Percentiles rank a stretch among this genome's conserved stretches.
Conservation (phyloP, 768 basidiomycete species). For the Trametes sanguinea region DNA sequence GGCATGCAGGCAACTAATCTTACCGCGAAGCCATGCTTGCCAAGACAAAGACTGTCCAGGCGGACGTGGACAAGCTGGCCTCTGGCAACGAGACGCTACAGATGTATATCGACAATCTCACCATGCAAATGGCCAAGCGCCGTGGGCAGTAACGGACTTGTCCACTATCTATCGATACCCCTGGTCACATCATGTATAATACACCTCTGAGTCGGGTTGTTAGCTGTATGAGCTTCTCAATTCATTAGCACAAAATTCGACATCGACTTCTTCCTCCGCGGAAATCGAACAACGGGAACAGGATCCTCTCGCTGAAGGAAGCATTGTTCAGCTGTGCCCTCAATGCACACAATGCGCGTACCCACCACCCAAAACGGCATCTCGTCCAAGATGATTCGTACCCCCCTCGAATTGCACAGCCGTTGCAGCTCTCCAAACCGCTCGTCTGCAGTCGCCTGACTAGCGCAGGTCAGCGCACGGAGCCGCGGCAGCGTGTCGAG, state of each 20-base stretch:
- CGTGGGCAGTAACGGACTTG: constrained; percentile 42
- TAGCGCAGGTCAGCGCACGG: constrained; percentile 41
- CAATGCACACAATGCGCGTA: neutral
- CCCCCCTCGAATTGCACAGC: constrained; percentile 34
- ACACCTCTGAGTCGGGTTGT: neutral
- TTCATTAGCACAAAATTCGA: constrained; percentile 42
- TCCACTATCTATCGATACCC: neutral
- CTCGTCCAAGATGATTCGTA: constrained; percentile 33
- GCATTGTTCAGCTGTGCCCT: neutral
- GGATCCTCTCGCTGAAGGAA: constrained; percentile 40
- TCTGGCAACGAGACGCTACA: constrained; percentile 83
- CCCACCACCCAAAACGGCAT: constrained; percentile 41
- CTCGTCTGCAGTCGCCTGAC: constrained; percentile 21
- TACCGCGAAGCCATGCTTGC: constrained; percentile 56
- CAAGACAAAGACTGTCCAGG: constrained; percentile 69
- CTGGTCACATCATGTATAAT: no score
- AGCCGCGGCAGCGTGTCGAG: constrained; percentile 38
- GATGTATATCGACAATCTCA: constrained; percentile 89
- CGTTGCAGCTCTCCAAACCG: constrained; percentile 30
- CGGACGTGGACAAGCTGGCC: constrained; percentile 76
- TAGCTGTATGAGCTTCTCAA: neutral
- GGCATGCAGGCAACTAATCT: neutral
- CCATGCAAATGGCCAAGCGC: constrained; percentile 82
- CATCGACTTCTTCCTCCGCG: constrained; percentile 36
- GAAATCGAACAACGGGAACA: constrained; percentile 35